These are phyloP conservation scores for Calonectria pseudoturangicola DNA, from an alignment of 2,329 filamentous ascomycete species.

Conservation along the genomic window DNA sequence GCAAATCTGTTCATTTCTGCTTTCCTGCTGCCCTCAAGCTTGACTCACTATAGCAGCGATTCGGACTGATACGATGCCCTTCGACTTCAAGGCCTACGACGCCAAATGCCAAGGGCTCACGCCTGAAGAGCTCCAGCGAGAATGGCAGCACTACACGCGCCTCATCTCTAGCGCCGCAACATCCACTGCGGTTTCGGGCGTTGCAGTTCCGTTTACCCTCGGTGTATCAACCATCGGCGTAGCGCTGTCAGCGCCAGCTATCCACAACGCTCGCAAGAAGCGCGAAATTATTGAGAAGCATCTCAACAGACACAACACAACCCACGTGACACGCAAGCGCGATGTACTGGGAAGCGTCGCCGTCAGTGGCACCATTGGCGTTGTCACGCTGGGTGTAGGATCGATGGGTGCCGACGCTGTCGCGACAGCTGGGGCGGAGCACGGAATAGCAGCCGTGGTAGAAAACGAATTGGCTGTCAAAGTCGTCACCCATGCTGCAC, in stretches of 20 bases:
- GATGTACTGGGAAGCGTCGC: conserved; percentile 64
- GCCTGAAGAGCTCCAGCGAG: conserved; percentile 61
- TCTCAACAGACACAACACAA: conserved; percentile 57
- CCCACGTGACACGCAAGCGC: conserved; percentile 63
- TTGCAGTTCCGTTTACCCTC: conserved; percentile 62
- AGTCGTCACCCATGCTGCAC: conserved; percentile 58
- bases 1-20: neutral
- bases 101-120: conserved; percentile 61
- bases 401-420: conserved; percentile 60
- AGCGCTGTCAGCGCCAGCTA: conserved; percentile 61
- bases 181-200: conserved; percentile 61
- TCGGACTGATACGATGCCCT: conserved; percentile 57
- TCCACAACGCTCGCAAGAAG: conserved; percentile 65
- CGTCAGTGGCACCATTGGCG: conserved; percentile 60
- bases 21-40: neutral
- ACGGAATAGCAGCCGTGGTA: conserved; percentile 55
- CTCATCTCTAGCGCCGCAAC: conserved; percentile 63
- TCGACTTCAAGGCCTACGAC: conserved; percentile 64
- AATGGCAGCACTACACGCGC: conserved; percentile 66
- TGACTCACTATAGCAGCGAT: neutral
- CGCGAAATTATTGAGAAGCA: conserved; percentile 64
- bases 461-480: conserved; percentile 61
- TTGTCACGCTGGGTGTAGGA: conserved; percentile 61
- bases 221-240: conserved; percentile 63
- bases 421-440: conserved; percentile 59